A percentile compares a stretch with the other conserved stretches of the same genome.
Conservation (phyloP, 2,329 filamentous ascomycete species). For the Westerdykella ornata region DNA sequence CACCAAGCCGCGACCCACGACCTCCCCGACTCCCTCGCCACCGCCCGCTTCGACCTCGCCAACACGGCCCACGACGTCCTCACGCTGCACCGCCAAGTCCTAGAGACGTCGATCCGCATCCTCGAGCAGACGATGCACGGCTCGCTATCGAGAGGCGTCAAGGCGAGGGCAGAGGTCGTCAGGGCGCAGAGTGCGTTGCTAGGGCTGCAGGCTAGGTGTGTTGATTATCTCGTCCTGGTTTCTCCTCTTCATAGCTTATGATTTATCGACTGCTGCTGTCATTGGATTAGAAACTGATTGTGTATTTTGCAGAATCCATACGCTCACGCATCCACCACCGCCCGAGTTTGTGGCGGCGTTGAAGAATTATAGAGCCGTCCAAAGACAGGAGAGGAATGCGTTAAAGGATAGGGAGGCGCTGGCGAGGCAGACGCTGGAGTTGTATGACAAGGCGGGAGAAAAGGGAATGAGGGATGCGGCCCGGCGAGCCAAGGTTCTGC, state of each 20-base stretch:
- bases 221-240: not conserved
- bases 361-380: conserved; percentile 23
- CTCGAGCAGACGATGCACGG: conserved; percentile 46
- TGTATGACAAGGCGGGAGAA: conserved; percentile 32
- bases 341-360: conserved; percentile 26
- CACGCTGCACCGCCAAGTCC: conserved; percentile 31
- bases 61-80: conserved; percentile 32
- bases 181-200: conserved; percentile 39
- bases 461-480: conserved; percentile 38
- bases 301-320: conserved; percentile 17
- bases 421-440: conserved; percentile 29
- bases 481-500: conserved; percentile 34
- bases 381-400: conserved; percentile 24
- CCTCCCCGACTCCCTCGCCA: conserved; percentile 21
- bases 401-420: conserved; percentile 29
- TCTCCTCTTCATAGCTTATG: conserved; percentile 7
- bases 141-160: conserved; percentile 36
- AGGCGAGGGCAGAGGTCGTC: conserved; percentile 41
- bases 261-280: not conserved
- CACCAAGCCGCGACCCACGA: conserved; percentile 8
- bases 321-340: conserved; percentile 21
- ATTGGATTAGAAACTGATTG: not conserved
- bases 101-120: conserved; percentile 37
- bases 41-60: conserved; percentile 28
- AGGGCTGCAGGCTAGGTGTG: conserved; percentile 34